Evolutionary conservation across 768 basidiomycete genomes (phyloP).

Genomic region (Kwoniella heveanensis): DNA sequence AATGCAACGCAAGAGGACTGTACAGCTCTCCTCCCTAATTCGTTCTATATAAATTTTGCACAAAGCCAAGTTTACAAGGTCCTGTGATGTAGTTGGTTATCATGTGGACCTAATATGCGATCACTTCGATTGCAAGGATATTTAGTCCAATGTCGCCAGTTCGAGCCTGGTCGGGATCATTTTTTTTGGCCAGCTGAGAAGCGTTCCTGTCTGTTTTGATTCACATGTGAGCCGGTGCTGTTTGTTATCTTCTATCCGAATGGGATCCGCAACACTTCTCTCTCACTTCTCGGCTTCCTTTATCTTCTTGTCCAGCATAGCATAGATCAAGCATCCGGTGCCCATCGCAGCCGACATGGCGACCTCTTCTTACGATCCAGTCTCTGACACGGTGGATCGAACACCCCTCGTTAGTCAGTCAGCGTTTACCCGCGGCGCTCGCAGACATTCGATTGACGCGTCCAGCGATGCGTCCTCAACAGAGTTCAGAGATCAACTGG

Average conservation of each 20-base stretch:
- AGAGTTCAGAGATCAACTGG: conserved; percentile 44
- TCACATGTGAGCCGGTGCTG: too few species aligned
- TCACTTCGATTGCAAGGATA: not conserved
- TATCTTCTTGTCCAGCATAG: too few species aligned
- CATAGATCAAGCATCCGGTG: not conserved
- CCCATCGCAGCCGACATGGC: not conserved
- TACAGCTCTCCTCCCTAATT: too few species aligned
- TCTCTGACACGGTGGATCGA: not conserved
- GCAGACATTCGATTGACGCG: conserved; percentile 21
- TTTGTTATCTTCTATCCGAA: too few species aligned
- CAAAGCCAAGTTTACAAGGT: too few species aligned
- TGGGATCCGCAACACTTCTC: too few species aligned
- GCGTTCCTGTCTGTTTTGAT: too few species aligned
- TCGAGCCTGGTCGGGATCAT: conserved; percentile 1
- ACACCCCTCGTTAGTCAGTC: not conserved
- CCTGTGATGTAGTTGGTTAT: conserved; percentile 3
- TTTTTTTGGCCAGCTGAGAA: not conserved
- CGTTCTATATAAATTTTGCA: too few species aligned
- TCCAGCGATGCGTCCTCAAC: conserved; percentile 40
- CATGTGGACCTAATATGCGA: conserved; percentile 2
- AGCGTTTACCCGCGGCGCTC: not conserved
- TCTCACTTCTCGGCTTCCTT: too few species aligned
- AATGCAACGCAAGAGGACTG: too few species aligned
- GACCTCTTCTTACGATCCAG: not conserved
- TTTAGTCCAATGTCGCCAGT: conserved; percentile 3